A percentile compares a stretch with the other conserved stretches of the same genome.
Conservation (phyloP, 73 alveolate genomes). For the Breviolum minutum region DNA sequence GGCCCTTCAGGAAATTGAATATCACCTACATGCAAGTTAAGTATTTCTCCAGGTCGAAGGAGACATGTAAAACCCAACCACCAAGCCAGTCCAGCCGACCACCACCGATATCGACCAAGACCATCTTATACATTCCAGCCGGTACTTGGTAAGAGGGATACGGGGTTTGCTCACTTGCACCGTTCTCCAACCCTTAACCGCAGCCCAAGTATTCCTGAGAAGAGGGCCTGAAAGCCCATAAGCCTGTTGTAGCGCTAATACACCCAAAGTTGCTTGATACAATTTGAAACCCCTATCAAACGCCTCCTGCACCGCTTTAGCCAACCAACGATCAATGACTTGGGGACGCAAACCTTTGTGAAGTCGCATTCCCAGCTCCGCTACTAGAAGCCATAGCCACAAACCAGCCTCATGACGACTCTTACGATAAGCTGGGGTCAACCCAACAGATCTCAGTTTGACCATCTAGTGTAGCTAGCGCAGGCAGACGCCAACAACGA, state of each 20-base stretch:
- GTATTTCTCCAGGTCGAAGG: slow-evolving; percentile 5
- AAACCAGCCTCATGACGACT: neutral
- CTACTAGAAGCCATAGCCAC: neutral
- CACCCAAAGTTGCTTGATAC: neutral
- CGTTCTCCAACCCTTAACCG: neutral
- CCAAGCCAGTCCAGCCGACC: neutral
- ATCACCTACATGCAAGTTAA: neutral
- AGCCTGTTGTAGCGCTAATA: neutral
- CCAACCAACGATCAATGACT: slow-evolving; percentile 10
- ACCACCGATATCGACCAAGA: neutral
- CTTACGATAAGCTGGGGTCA: neutral
- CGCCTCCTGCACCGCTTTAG: neutral
- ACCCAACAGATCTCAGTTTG: neutral
- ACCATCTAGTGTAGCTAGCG: neutral
- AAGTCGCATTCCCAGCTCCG: neutral
- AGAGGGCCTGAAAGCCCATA: neutral
- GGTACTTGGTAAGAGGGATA: neutral
- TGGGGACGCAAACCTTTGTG: neutral
- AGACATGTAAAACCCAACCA: neutral
- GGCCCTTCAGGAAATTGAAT: neutral
- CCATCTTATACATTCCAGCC: neutral
- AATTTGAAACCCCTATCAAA: neutral
- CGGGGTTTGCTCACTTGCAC: neutral
- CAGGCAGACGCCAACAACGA: neutral
- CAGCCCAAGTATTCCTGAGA: neutral